phyloP scores from a whole-genome alignment of 2,329 filamentous ascomycete species.

The Pseudohalonectria lignicola region DNA sequence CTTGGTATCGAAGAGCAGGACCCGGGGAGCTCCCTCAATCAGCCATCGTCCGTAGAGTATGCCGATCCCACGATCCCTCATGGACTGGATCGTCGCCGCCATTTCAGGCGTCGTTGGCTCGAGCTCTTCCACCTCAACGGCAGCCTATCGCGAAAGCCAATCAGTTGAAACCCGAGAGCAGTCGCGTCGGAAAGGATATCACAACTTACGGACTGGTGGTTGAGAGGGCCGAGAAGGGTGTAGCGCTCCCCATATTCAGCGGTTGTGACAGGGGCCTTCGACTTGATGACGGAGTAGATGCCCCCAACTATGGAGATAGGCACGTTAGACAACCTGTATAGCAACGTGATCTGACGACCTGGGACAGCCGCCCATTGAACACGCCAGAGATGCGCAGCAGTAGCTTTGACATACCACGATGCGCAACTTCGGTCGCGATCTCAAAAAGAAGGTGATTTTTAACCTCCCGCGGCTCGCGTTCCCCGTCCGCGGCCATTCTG shows the following conservation, averaged over 20 bases:
- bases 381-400: no score
- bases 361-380: no score
- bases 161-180: no score
- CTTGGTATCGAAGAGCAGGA: constrained; percentile 89
- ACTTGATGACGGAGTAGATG: constrained; percentile 99
- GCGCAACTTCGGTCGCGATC: constrained; percentile 92
- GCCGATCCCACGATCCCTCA: constrained; percentile 83
- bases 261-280: constrained; percentile 93
- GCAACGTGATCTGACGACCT: not conserved
- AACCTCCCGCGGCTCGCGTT: constrained; percentile 53
- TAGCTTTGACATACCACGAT: constrained; percentile 79
- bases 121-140: constrained; percentile 94
- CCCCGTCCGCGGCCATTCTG: constrained; percentile 34
- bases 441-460: constrained; percentile 96
- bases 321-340: no score
- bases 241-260: constrained; percentile 98
- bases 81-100: constrained; percentile 73
- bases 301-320: constrained; percentile 90
- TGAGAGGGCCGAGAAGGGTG: constrained; percentile 88
- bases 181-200: no score
- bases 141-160: constrained; percentile 49
- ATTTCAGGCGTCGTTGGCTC: constrained; percentile 74
- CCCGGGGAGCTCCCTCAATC: constrained; percentile 89
- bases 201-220: constrained; percentile 76
- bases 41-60: constrained; percentile 94